Percentiles rank a stretch among this genome's conserved stretches.
These are phyloP conservation scores for Arxiozyma slooffiae DNA, from an alignment of 1,139 yeast species.

Conservation along the genomic window DNA sequence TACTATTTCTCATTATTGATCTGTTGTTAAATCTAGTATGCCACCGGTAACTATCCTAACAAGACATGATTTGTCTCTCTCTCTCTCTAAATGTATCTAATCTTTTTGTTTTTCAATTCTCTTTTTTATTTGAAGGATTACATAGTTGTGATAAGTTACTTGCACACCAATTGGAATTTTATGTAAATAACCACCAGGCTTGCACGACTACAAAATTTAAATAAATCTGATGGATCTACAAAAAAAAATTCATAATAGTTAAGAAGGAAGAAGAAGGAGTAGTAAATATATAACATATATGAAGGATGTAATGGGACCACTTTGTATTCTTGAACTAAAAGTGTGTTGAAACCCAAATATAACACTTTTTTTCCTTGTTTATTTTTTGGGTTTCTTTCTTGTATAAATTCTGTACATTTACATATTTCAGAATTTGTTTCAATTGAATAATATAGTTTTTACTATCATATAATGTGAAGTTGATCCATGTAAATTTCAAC, in stretches of 20 bases:
- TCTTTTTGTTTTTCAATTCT: conserved; percentile 62
- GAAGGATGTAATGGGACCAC: conserved; percentile 84
- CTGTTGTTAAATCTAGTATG: conserved; percentile 65
- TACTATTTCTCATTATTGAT: conserved; percentile 79
- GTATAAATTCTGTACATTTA: too few relatives aligned
- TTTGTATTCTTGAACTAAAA: conserved; percentile 23
- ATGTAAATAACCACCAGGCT: conserved; percentile 87
- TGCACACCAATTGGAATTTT: conserved; percentile 68
- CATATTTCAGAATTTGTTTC: too few relatives aligned
- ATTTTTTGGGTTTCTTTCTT: too few relatives aligned
- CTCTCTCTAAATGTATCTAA: conserved; percentile 92
- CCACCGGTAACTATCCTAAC: conserved; percentile 78
- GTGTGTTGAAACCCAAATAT: too few relatives aligned
- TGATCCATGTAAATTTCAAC: too few relatives aligned
- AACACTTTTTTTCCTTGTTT: too few relatives aligned
- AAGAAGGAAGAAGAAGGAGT: conserved; percentile 2
- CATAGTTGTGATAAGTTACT: conserved; percentile 71
- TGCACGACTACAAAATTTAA: conserved; percentile 74
- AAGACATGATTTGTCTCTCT: conserved; percentile 80
- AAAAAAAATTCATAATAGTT: conserved; percentile 44
- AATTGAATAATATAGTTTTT: too few relatives aligned
- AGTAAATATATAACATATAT: too few relatives aligned
- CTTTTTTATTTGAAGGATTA: conserved; percentile 79
- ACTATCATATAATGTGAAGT: too few relatives aligned
- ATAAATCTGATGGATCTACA: conserved; percentile 55